phyloP scores from a whole-genome alignment of 2,329 filamentous ascomycete species.

The Stachybotrys chlorohalonatus region DNA sequence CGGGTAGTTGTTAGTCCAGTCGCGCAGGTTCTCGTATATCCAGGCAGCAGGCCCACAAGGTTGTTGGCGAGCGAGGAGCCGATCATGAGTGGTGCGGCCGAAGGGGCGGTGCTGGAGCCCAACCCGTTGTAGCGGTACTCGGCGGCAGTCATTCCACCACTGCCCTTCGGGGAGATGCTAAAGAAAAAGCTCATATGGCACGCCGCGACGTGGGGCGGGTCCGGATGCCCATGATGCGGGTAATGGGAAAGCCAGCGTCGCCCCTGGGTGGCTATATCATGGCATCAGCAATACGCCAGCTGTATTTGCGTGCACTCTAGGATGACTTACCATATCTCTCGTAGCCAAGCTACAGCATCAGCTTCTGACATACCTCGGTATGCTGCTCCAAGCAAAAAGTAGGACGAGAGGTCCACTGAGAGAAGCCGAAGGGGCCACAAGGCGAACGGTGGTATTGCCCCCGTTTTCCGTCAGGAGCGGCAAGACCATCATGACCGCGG shows the following conservation, averaged over 20 bases:
- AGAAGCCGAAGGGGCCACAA: constrained; percentile 42
- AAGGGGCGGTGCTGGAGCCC: constrained; percentile 1
- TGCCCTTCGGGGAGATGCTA: constrained; percentile 38
- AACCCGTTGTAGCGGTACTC: background rate
- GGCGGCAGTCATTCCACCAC: constrained; percentile 37
- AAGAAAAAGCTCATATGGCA: constrained; percentile 45
- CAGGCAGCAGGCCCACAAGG: constrained; percentile 62
- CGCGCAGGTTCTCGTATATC: constrained; percentile 72
- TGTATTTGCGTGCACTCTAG: background rate
- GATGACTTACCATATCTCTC: constrained; percentile 13
- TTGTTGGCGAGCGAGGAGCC: constrained; percentile 60
- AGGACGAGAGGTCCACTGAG: constrained; percentile 11
- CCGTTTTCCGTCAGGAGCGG: constrained; percentile 27
- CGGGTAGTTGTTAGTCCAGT: constrained; percentile 63
- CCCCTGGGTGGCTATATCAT: constrained; percentile 42
- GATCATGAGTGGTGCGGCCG: constrained; percentile 61
- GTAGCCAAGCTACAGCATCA: constrained; percentile 58
- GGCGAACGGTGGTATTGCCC: constrained; percentile 34
- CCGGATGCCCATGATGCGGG: constrained; percentile 46
- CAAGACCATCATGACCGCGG: constrained; percentile 55
- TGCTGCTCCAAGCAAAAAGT: constrained; percentile 20
- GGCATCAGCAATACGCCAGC: background rate
- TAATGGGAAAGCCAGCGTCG: constrained; percentile 61
- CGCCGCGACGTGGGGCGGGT: constrained; percentile 43
- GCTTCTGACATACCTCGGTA: constrained; percentile 49